Evolutionary conservation across 345 rosid species (phyloP).

Genomic region (Brassica cretica): DNA sequence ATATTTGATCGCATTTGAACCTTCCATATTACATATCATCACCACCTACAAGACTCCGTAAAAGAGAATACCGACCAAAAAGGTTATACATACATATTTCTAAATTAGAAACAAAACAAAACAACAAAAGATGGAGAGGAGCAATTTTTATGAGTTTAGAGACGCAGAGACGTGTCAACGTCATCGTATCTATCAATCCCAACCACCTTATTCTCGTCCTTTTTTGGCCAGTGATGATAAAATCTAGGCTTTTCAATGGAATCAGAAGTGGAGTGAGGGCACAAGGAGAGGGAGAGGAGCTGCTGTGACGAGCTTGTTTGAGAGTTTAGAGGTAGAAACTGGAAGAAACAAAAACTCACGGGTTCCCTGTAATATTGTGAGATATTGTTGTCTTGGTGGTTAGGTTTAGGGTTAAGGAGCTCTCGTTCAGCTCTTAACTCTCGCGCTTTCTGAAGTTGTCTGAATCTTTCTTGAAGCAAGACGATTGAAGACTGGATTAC

Average conservation of each 20-base stretch:
- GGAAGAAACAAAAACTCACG: slow-evolving; percentile 46
- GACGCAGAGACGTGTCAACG: slow-evolving; percentile 78
- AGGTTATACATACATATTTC: slow-evolving; percentile 35
- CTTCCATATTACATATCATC: slow-evolving; percentile 22
- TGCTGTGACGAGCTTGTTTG: slow-evolving; percentile 34
- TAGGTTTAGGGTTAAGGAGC: slow-evolving; percentile 43
- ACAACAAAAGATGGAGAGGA: not conserved
- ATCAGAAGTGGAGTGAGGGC: slow-evolving; percentile 12
- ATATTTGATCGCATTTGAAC: slow-evolving; percentile 32
- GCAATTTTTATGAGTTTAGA: slow-evolving; percentile 35
- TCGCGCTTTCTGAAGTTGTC: slow-evolving; percentile 57
- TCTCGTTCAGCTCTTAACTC: slow-evolving; percentile 68
- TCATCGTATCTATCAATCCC: slow-evolving; percentile 44
- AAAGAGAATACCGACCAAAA: slow-evolving; percentile 30
- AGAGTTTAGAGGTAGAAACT: slow-evolving; percentile 45
- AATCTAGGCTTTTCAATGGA: slow-evolving; percentile 36
- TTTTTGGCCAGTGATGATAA: slow-evolving; percentile 38
- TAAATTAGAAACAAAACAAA: not conserved
- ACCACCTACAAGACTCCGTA: slow-evolving; percentile 29
- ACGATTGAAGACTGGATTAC: slow-evolving; percentile 65
- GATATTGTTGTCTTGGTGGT: slow-evolving; percentile 32
- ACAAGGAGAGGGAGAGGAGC: slow-evolving; percentile 39
- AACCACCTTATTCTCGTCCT: slow-evolving; percentile 34
- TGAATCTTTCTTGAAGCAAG: slow-evolving; percentile 74
- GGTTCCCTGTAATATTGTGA: slow-evolving; percentile 42